Percentiles rank a stretch among this genome's conserved stretches.
Evolutionary conservation across 176 grass and related monocot species (phyloP).

Genomic region (Carex parvula): DNA sequence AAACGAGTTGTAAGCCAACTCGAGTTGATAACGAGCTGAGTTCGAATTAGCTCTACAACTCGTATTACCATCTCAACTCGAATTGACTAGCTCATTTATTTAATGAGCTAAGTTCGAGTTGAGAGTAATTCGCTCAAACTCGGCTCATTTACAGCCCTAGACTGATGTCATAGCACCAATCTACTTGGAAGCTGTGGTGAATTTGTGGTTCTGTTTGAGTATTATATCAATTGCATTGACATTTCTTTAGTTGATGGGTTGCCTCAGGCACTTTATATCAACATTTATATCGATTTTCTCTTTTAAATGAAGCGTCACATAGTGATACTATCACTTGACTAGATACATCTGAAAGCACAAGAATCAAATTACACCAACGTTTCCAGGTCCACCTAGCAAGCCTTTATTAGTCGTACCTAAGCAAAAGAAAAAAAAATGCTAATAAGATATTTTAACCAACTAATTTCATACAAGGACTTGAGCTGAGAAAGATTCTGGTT

Average conservation of each 20-base stretch:
- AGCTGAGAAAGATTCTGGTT: not conserved
- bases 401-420: conserved; percentile 22
- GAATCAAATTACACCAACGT: conserved; percentile 8
- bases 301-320: not conserved
- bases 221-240: not conserved
- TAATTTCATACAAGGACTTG: not conserved
- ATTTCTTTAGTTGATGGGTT: not conserved
- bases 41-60: too few species aligned
- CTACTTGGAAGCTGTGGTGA: not conserved
- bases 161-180: not conserved
- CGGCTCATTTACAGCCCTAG: too few species aligned
- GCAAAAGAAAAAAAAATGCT: not conserved
- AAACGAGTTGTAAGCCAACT: too few species aligned
- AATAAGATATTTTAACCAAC: not conserved
- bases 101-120: too few species aligned
- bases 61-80: too few species aligned
- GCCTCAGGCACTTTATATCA: conserved; percentile 10
- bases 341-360: conserved; percentile 14
- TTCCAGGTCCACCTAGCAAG: not conserved
- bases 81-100: too few species aligned
- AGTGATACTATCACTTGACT: conserved; percentile 5
- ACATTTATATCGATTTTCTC: not conserved
- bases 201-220: not conserved
- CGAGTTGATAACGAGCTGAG: too few species aligned
- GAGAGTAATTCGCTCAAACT: too few species aligned